Evolutionary conservation across 2,329 filamentous ascomycete genomes (phyloP), one percentile per base, ranked within the genome.

Genomic region (Pezicula neosporulosa): DNA sequence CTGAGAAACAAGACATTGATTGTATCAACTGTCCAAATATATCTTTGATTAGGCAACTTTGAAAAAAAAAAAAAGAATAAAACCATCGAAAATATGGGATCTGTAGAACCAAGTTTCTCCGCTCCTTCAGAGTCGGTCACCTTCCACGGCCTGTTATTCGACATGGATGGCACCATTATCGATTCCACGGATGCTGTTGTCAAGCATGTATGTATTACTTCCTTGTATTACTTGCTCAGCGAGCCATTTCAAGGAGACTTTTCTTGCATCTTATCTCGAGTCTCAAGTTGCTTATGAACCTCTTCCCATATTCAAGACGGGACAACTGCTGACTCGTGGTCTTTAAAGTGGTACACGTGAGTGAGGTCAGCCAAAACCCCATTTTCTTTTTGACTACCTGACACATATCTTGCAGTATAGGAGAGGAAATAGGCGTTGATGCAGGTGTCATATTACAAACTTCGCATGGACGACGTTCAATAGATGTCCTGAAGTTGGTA

Each of bases 391-490:
- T 38, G 3, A 19, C 24, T n/a, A 19, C 30, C 43, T 30, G 9
- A 30, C 28, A 30, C 28, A 5, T 46, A 16, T 50, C 47, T 43
- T 33, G 13, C 63, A 90, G 87, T n/a, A 80, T 92, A 58, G 92
- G 88, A 46, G 78, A 81, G 9, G 89, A 96, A 66, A 86, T 97
- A 63, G 89, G 89, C 21, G 86, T 97, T 19, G 83, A 90, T 58
- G 89, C 90, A n/a, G 78, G 86, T 44, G 81, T 87, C 43, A 97
- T 99, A 62, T 80, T 97, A 24, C 81, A 90, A 63, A 96, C 90
- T 9, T 96, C 91, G 5, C 94, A 99, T 70, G 94, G 94, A 55
- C 83, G 93, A 53, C 78, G 94, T 52, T 90, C 85, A 59, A 96
- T 97, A 63, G 94, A 99, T 63, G 84, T 88, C 3, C 77, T 99